phyloP scores from a whole-genome alignment of 495 filamentous ascomycete species.

The Xylaria grammica region DNA sequence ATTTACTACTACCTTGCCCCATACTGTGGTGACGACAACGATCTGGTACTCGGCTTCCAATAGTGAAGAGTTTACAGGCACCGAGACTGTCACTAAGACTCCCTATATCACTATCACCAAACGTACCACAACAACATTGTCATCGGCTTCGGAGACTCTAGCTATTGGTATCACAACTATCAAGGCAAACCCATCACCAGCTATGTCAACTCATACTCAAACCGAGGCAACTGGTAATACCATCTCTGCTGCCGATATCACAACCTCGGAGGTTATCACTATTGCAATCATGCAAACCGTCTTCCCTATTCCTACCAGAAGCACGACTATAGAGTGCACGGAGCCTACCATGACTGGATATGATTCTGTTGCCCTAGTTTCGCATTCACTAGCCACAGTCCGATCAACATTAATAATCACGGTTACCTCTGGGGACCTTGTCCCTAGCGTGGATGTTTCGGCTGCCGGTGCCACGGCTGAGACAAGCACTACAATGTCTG shows the following conservation, averaged over 20 bases:
- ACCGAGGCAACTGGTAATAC: constrained; percentile 23
- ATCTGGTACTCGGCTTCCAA: constrained; percentile 11
- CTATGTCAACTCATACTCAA: constrained; percentile 17
- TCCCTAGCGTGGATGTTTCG: constrained; percentile 1
- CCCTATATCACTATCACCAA: constrained; percentile 19
- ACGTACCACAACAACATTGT: constrained; percentile 5
- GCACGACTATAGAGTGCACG: constrained; percentile 3
- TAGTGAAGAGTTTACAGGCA: constrained; percentile 12
- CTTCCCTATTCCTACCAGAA: constrained; percentile 2
- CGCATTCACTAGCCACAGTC: constrained; percentile 9
- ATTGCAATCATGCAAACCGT: constrained; percentile 31
- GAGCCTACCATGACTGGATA: constrained; percentile 12
- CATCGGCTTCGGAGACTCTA: neutral
- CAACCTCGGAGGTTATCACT: constrained; percentile 23
- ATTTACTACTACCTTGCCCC: neutral
- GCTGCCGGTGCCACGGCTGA: constrained; percentile 10
- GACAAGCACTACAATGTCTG: constrained; percentile 19
- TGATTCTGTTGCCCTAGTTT: constrained; percentile 5
- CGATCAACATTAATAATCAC: constrained; percentile 6
- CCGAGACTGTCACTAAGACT: constrained; percentile 23
- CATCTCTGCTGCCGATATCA: neutral
- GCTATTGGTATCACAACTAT: constrained; percentile 8
- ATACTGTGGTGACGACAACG: constrained; percentile 18
- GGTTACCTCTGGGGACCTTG: neutral
- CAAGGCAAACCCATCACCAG: neutral